A percentile compares a stretch with the other conserved stretches of the same genome.
Conservation (phyloP, 1,139 yeast genomes). For the Pichia sp. region DNA sequence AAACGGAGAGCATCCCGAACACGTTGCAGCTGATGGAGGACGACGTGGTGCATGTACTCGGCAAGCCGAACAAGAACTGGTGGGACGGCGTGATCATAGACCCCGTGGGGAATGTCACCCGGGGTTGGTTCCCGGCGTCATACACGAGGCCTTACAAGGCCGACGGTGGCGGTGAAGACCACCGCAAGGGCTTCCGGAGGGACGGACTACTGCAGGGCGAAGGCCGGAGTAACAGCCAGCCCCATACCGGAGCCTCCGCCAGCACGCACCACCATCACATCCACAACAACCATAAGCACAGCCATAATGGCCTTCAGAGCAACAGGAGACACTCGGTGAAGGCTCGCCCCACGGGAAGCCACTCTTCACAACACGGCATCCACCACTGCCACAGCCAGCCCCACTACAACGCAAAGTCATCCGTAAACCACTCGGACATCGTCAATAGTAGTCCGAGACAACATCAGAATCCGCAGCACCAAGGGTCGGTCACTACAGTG, state of each 20-base stretch:
- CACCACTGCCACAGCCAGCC: background rate
- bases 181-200: background rate
- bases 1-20: conserved; percentile 42
- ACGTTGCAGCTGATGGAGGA: conserved; percentile 47
- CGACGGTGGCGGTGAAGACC: background rate
- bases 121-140: conserved; percentile 78
- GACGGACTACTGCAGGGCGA: background rate
- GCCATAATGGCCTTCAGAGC: background rate
- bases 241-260: background rate
- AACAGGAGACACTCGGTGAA: background rate
- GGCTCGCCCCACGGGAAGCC: background rate
- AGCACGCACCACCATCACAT: background rate
- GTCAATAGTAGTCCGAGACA: background rate
- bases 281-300: background rate
- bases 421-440: background rate
- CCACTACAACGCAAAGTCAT: background rate
- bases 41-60: conserved; percentile 48
- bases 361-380: background rate
- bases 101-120: conserved; percentile 39
- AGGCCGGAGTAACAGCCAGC: background rate
- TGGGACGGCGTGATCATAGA: conserved; percentile 65
- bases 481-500: conserved; percentile 4
- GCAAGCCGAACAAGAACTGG: conserved; percentile 61
- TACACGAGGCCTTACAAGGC: conserved; percentile 38
- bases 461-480: background rate